phyloP scores from a whole-genome alignment of 1,284 basidiomycete genomes.

The Salmacisia buchloeana region DNA sequence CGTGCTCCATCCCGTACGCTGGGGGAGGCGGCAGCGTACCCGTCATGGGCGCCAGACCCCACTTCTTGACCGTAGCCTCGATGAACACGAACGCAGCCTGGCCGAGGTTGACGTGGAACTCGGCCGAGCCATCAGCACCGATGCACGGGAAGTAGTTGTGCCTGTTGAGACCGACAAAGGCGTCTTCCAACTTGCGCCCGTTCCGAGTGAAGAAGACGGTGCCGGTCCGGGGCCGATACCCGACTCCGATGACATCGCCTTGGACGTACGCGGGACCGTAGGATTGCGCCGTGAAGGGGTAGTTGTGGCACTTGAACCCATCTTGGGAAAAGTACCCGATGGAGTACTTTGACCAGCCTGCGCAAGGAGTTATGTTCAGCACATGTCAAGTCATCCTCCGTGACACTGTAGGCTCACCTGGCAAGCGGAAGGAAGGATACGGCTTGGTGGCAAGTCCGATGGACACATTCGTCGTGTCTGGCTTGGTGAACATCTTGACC shows the following conservation, averaged over 20 bases:
- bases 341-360: slow-evolving; percentile 78
- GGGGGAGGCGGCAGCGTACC: slow-evolving; percentile 49
- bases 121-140: slow-evolving; percentile 44
- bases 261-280: slow-evolving; percentile 83
- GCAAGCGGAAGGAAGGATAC: slow-evolving; percentile 46
- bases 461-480: slow-evolving; percentile 39
- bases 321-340: slow-evolving; percentile 86
- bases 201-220: slow-evolving; percentile 50
- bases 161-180: slow-evolving; percentile 43
- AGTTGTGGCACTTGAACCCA: slow-evolving; percentile 96
- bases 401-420: background rate
- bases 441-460: slow-evolving; percentile 49
- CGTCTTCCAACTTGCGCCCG: slow-evolving; percentile 46
- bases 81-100: slow-evolving; percentile 51
- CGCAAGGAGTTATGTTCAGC: background rate
- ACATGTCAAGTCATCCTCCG: background rate
- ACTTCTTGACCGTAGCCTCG: slow-evolving; percentile 50
- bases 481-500: slow-evolving; percentile 50
- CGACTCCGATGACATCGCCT: slow-evolving; percentile 57
- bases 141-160: slow-evolving; percentile 49
- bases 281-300: slow-evolving; percentile 80
- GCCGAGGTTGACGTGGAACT: slow-evolving; percentile 48
- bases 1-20: slow-evolving; percentile 47
- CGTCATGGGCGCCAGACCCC: slow-evolving; percentile 50
- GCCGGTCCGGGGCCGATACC: slow-evolving; percentile 46